Conservation (phyloP, 805 yeast genomes). For the Torulaspora indica region DNA sequence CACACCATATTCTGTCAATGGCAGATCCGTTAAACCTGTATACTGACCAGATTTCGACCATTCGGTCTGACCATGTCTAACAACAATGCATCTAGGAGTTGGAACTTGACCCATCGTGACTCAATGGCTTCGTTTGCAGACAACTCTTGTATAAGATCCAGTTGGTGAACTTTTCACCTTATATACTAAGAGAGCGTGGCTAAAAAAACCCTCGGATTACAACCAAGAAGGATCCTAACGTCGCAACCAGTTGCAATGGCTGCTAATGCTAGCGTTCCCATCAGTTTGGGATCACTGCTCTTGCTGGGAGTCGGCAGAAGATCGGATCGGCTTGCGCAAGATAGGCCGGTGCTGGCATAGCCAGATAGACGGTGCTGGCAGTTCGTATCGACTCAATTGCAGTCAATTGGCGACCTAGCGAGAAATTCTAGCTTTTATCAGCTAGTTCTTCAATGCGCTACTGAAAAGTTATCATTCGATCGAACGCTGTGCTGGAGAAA, state of each 20-base stretch:
- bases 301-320: too few relatives aligned
- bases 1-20: conserved; percentile 73
- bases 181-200: neutral
- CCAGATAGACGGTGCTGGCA: neutral
- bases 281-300: neutral
- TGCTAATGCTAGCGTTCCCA: neutral
- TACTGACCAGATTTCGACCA: conserved; percentile 95
- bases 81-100: conserved; percentile 64
- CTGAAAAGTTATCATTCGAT: neutral
- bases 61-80: conserved; percentile 88
- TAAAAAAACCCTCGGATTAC: neutral
- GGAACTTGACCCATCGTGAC: conserved; percentile 26
- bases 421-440: neutral
- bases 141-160: too few relatives aligned
- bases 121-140: conserved; percentile 1
- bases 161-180: neutral
- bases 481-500: neutral
- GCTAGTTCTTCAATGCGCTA: neutral
- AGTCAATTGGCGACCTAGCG: neutral
- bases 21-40: conserved; percentile 80
- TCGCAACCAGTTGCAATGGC: neutral
- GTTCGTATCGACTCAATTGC: neutral
- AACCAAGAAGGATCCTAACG: neutral
- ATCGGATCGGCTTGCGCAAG: neutral
- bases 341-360: too few relatives aligned